phyloP scores from a whole-genome alignment of 805 yeast genomes.

The Komagataella mondaviorum region DNA sequence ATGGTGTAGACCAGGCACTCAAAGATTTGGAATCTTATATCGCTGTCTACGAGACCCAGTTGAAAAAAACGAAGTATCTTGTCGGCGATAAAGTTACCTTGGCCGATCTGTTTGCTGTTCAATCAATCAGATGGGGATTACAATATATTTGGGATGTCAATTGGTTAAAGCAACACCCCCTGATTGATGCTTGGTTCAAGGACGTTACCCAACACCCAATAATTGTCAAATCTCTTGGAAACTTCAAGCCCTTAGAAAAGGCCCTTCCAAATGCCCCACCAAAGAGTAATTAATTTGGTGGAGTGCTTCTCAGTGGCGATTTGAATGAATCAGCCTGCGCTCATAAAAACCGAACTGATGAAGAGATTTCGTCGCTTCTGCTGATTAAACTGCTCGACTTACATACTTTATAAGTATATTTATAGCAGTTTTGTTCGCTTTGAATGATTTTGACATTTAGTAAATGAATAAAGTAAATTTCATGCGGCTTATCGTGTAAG shows the following conservation, averaged over 20 bases:
- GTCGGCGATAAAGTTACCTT: constrained; percentile 32
- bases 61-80: constrained; percentile 27
- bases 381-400: background rate
- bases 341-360: background rate
- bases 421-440: background rate
- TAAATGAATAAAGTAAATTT: too few relatives aligned
- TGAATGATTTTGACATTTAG: background rate
- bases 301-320: background rate
- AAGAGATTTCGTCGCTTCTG: background rate
- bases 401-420: background rate
- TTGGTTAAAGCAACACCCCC: constrained; percentile 37
- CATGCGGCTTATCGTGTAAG: too few relatives aligned
- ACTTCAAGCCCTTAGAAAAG: constrained; percentile 41
- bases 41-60: constrained; percentile 18
- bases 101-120: constrained; percentile 31
- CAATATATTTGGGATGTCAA: constrained; percentile 29
- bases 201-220: constrained; percentile 22
- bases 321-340: background rate
- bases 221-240: constrained; percentile 28
- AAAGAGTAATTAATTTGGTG: constrained; percentile 17
- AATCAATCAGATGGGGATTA: constrained; percentile 32
- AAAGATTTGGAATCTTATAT: constrained; percentile 1
- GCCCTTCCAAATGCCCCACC: constrained; percentile 34
- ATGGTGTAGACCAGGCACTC: constrained; percentile 20
- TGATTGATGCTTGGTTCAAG: constrained; percentile 38